Evolutionary conservation across 2,329 filamentous ascomycete species (phyloP), one percentile per base, ranked within the genome.

Genomic region (Herpotrichia juniperi): DNA sequence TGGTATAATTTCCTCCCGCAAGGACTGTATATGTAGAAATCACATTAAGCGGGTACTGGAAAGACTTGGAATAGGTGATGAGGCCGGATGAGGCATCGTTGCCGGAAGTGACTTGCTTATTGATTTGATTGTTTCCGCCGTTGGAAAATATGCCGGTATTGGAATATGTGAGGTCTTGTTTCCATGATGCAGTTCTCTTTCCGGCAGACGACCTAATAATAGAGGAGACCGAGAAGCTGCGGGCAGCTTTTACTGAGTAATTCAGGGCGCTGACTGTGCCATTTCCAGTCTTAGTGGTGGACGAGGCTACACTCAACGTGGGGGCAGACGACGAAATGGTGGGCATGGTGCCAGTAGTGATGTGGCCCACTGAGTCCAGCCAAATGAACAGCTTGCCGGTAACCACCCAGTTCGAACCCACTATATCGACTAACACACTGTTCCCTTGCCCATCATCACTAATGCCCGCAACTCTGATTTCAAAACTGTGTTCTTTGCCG

Each of bases 331-430:
- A 32, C 50, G 61, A 35, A 52, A 76, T 62, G 1, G 51, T 66
- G 10, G 75, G 74, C 4, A 66, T 40, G 1, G 62, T 68, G 11
- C 82, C 83, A 1, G 80, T 85, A 0, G 85, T 86, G 47, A 84
- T 68, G 16, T 78, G 80, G 8, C 69, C 74, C 6, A 69, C 66
- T 2, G 74, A 57, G 60, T 87, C 85, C 0, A 87, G 78, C 85
- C 89, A 94, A n/a, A 92, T 61, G 67, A 94, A 93, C 10, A 93
- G 78, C 71, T 93, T 94, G 32, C 89, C 90, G 0, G 87, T 88
- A 2, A 94, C 81, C 14, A 88, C 81, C 91, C 90, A 94, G 63
- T 85, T 85, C 47, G 79, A 81, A n/a, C 80, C 83, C 2, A 89
- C 84, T 0, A 79, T 80, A 19, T 81, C 70, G 0, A 82, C 82